phyloP scores from a whole-genome alignment of 345 rosid genomes.

The Psidium guajava region DNA sequence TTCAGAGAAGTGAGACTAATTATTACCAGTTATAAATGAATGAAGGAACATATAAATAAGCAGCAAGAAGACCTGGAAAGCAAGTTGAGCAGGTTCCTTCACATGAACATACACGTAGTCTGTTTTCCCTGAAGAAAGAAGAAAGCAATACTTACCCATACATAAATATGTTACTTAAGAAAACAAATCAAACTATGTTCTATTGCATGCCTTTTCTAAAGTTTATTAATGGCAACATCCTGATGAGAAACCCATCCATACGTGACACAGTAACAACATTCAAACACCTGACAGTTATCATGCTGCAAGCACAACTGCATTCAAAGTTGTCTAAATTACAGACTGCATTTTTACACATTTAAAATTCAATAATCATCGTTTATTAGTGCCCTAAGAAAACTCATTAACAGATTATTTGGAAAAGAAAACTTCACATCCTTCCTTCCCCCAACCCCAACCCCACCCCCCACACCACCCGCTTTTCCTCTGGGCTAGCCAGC shows the following conservation, averaged over 20 bases:
- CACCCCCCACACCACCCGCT: too few relatives aligned
- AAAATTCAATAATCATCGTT: background rate
- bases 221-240: background rate
- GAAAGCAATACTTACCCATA: background rate
- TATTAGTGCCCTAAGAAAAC: background rate
- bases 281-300: background rate
- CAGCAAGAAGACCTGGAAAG: constrained; percentile 53
- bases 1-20: background rate
- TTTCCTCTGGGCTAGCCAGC: background rate
- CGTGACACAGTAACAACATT: background rate
- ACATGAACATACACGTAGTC: constrained; percentile 67
- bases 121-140: constrained; percentile 56
- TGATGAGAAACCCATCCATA: background rate
- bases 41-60: constrained; percentile 8
- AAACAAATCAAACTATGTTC: background rate
- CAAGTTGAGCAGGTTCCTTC: constrained; percentile 60
- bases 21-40: background rate
- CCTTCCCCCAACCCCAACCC: too few relatives aligned
- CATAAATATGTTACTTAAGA: background rate
- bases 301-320: background rate
- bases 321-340: background rate
- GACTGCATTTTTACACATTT: background rate
- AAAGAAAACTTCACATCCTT: background rate
- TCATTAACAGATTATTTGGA: background rate
- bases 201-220: background rate